Evolutionary conservation across 768 basidiomycete genomes (phyloP), one percentile per base, ranked within the genome.

Genomic region (Hericium coralloides): DNA sequence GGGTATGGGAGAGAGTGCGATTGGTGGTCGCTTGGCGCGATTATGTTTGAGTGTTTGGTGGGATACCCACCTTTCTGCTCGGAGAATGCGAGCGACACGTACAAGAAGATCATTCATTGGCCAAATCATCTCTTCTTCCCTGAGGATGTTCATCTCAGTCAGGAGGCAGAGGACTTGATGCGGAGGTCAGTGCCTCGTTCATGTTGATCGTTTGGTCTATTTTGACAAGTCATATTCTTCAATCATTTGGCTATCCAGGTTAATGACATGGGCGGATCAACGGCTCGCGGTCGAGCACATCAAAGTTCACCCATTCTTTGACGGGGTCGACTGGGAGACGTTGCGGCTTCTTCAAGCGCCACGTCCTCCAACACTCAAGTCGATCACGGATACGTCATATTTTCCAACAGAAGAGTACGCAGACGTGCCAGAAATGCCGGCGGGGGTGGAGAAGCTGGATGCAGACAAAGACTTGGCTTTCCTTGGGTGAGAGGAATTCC

Each of bases 11-110:
- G 95, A 65, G 95, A 95, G 71, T 98, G 95, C 67, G 97, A 99
- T 70, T 98, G 95, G 94, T 99, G 97, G 97, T 97, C 95, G 9
- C 79, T 98, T n/a, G 97, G 97, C 2, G 92, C 94, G 22, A 98
- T 98, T 75, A 95, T 92, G 89, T 99, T 95, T 69, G 95, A 98
- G 72, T 97, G 89, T 71, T 74, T 98, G 23, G 91, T 98, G 60
- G 97, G 97, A 53, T 98, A 97, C 70, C 93, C 95, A 18, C 94
- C 93, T 0, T 95, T 98, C 75, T 97, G 92, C 71, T 92, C 93
- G 2, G 95, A 98, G 69, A 89, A 89, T 54, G 93, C 97, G 18
- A 92, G 95, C 66, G 95, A 98, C 63, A 98, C 95, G 22, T 99
- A 99, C 70, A 85, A 95, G 66, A 98, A 98, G 75, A 98, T 98